Evolutionary conservation across 2,329 filamentous ascomycete species (phyloP).

Genomic region (Fusarium aywerte): DNA sequence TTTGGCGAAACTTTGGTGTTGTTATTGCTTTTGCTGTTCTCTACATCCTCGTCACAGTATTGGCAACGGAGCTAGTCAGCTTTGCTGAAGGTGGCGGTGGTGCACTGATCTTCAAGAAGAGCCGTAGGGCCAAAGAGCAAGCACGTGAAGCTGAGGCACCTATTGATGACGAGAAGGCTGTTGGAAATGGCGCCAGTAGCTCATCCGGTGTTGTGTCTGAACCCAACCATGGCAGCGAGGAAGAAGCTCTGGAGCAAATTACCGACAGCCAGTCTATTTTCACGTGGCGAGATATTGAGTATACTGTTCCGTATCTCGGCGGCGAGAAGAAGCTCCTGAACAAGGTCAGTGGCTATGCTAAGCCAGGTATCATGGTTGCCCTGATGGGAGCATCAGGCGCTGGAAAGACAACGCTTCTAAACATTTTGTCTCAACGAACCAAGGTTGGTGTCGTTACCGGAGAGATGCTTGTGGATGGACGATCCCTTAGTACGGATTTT

Average conservation of each 20-base stretch:
- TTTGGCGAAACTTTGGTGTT: slow-evolving; percentile 43
- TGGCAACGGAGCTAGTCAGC: slow-evolving; percentile 34
- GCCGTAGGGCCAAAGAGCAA: slow-evolving; percentile 64
- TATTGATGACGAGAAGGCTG: slow-evolving; percentile 46
- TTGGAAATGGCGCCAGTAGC: slow-evolving; percentile 6
- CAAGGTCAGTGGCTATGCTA: slow-evolving; percentile 78
- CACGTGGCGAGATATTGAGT: slow-evolving; percentile 77
- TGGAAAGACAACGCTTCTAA: slow-evolving; percentile 85
- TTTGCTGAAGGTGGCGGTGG: slow-evolving; percentile 69
- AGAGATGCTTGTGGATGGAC: slow-evolving; percentile 80
- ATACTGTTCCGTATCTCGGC: slow-evolving; percentile 68
- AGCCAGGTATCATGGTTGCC: slow-evolving; percentile 82
- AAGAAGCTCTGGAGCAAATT: slow-evolving; percentile 41
- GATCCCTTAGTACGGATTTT: slow-evolving; percentile 74
- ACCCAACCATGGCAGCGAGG: slow-evolving; percentile 5
- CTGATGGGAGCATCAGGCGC: slow-evolving; percentile 85
- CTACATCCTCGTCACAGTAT: slow-evolving; percentile 35
- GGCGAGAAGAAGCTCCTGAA: slow-evolving; percentile 50
- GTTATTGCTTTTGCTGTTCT: slow-evolving; percentile 33
- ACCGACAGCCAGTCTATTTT: slow-evolving; percentile 60
- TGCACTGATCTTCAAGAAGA: slow-evolving; percentile 76
- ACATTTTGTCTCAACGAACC: slow-evolving; percentile 79
- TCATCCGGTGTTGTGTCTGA: slow-evolving; percentile 19
- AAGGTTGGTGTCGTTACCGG: slow-evolving; percentile 78
- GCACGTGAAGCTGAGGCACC: slow-evolving; percentile 28